Conservation (phyloP, 805 yeast species). For the Saccharomycopsis fibuligera region DNA sequence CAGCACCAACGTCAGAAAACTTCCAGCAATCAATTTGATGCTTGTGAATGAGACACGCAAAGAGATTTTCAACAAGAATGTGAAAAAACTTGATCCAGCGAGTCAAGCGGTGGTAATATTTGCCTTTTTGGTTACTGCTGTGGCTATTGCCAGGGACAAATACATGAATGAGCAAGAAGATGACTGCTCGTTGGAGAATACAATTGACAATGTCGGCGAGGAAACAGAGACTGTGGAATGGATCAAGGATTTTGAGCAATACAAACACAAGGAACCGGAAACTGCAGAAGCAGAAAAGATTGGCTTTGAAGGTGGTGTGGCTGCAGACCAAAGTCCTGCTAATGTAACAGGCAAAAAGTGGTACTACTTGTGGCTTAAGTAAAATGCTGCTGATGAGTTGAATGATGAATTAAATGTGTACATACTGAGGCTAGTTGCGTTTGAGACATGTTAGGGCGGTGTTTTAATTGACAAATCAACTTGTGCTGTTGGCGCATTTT, state of each 20-base stretch:
- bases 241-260: conserved; percentile 2
- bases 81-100: conserved; percentile 48
- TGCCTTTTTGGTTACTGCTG: conserved; percentile 39
- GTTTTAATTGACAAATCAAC: no score
- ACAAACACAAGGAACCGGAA: background rate
- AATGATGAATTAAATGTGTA: no score
- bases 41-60: conserved; percentile 39
- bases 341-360: conserved; percentile 3
- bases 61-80: conserved; percentile 39
- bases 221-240: conserved; percentile 3
- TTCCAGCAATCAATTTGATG: conserved; percentile 35
- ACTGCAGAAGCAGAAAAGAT: no score
- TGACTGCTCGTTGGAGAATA: background rate
- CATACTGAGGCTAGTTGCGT: no score
- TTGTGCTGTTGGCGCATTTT: no score
- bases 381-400: background rate
- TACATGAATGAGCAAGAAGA: conserved; percentile 1
- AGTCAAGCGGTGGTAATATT: conserved; percentile 48
- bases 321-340: no score
- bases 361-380: conserved; percentile 16
- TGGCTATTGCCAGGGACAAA: conserved; percentile 54
- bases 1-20: conserved; percentile 28
- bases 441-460: no score
- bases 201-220: conserved; percentile 8
- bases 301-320: no score